Conservation (phyloP, 2,329 filamentous ascomycete species). For the Fusarium phyllophilum region DNA sequence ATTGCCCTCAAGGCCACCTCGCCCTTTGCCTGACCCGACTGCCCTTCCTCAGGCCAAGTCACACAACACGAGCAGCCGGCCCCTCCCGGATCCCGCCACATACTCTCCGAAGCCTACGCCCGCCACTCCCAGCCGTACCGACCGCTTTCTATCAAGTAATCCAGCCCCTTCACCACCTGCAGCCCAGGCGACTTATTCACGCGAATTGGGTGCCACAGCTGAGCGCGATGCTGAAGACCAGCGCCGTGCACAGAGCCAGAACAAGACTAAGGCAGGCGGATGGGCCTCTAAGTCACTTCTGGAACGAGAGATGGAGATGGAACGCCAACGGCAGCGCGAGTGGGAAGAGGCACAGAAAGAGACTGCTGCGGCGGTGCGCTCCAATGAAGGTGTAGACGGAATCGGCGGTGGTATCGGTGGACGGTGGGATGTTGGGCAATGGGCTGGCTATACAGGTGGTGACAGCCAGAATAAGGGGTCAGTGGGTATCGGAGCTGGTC, state of each 20-base stretch:
- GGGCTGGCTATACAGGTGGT: conserved; percentile 78
- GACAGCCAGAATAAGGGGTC: conserved; percentile 76
- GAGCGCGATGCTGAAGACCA: conserved; percentile 73
- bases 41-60: conserved; percentile 32
- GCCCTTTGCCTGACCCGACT: conserved; percentile 65
- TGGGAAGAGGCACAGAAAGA: conserved; percentile 82
- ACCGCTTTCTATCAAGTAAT: conserved; percentile 67
- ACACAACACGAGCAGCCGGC: conserved; percentile 24
- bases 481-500: conserved; percentile 74
- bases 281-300: conserved; percentile 76
- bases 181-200: conserved; percentile 62
- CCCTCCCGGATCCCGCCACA: conserved; percentile 36
- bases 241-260: conserved; percentile 66
- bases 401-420: conserved; percentile 74
- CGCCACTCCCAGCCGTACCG: conserved; percentile 59
- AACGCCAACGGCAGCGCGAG: conserved; percentile 78
- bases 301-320: conserved; percentile 83
- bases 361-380: conserved; percentile 64
- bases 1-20: conserved; percentile 48
- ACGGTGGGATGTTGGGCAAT: conserved; percentile 81
- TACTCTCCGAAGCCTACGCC: conserved; percentile 34
- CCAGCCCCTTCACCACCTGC: conserved; percentile 56
- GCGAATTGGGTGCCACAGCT: conserved; percentile 64
- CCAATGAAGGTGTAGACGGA: conserved; percentile 66
- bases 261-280: conserved; percentile 69